A percentile compares a stretch with the other conserved stretches of the same genome.
phyloP scores from a whole-genome alignment of 495 filamentous ascomycete genomes.

The Xylaria bambusicola region DNA sequence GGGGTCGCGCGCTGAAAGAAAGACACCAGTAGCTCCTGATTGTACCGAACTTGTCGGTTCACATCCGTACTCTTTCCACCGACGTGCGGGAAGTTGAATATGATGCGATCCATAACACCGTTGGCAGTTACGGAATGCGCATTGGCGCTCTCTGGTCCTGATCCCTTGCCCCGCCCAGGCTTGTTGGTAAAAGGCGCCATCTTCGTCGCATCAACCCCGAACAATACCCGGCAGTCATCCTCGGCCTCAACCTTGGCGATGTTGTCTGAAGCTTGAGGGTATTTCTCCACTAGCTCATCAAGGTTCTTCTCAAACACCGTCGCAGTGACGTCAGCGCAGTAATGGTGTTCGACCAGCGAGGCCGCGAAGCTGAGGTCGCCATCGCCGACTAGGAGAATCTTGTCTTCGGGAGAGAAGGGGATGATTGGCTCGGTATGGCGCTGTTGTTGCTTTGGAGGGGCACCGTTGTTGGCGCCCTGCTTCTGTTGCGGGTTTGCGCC shows the following conservation, averaged over 20 bases:
- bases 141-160: conserved; percentile 16
- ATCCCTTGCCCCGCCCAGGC: background rate
- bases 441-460: conserved; percentile 23
- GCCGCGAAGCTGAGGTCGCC: conserved; percentile 91
- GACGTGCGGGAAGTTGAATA: conserved; percentile 97
- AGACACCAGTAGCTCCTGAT: conserved; percentile 83
- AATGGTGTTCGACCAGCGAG: conserved; percentile 71
- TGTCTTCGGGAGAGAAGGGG: conserved; percentile 70
- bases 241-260: conserved; percentile 54
- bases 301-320: conserved; percentile 50
- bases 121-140: conserved; percentile 26
- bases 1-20: conserved; percentile 69
- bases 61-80: conserved; percentile 90
- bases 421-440: conserved; percentile 58
- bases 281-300: conserved; percentile 63
- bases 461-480: background rate
- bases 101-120: conserved; percentile 69
- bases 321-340: conserved; percentile 62
- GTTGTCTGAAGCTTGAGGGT: conserved; percentile 70
- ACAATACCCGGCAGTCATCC: conserved; percentile 56
- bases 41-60: conserved; percentile 87
- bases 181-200: conserved; percentile 52
- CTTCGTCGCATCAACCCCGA: conserved; percentile 73
- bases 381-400: conserved; percentile 86
- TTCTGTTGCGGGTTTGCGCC: conserved; percentile 25